These are phyloP conservation scores for Thozetella sp. DNA, from an alignment of 495 filamentous ascomycete species.

Conservation along the genomic window DNA sequence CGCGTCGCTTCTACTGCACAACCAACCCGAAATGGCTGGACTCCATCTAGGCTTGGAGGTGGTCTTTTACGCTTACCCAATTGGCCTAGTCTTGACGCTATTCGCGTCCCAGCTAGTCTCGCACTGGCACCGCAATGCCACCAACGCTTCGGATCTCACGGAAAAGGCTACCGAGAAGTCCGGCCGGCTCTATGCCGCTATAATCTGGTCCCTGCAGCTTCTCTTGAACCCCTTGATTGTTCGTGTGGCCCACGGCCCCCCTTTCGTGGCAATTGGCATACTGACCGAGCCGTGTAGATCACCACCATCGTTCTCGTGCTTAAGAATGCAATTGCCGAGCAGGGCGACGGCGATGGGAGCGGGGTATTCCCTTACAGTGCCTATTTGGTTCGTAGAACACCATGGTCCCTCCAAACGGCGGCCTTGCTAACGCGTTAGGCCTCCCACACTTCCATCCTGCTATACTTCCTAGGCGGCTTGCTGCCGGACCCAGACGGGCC, in stretches of 20 bases:
- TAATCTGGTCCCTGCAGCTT: constrained; percentile 23
- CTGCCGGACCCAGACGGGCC: constrained; percentile 34
- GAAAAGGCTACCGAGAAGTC: constrained; percentile 20
- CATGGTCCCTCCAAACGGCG: background rate
- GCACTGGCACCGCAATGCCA: constrained; percentile 21
- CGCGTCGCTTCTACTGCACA: too few relatives aligned
- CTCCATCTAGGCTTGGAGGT: constrained; percentile 23
- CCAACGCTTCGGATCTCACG: constrained; percentile 11
- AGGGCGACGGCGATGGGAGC: constrained; percentile 9
- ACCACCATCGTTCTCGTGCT: constrained; percentile 23
- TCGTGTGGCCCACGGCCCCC: constrained; percentile 3
- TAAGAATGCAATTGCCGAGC: constrained; percentile 16
- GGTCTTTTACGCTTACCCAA: constrained; percentile 31
- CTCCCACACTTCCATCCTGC: constrained; percentile 20
- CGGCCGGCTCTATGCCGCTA: constrained; percentile 23
- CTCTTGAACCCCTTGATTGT: constrained; percentile 21
- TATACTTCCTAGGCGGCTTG: constrained; percentile 31
- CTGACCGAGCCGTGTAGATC: constrained; percentile 13
- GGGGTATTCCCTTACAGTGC: constrained; percentile 28
- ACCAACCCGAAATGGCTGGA: constrained; percentile 39
- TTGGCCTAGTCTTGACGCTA: constrained; percentile 23
- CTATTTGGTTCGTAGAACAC: constrained; percentile 19
- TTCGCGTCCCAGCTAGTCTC: constrained; percentile 22
- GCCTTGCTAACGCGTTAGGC: constrained; percentile 7
- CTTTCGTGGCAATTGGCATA: background rate